Conservation (phyloP, 2,329 filamentous ascomycete species). For the Fusarium duplospermum region DNA sequence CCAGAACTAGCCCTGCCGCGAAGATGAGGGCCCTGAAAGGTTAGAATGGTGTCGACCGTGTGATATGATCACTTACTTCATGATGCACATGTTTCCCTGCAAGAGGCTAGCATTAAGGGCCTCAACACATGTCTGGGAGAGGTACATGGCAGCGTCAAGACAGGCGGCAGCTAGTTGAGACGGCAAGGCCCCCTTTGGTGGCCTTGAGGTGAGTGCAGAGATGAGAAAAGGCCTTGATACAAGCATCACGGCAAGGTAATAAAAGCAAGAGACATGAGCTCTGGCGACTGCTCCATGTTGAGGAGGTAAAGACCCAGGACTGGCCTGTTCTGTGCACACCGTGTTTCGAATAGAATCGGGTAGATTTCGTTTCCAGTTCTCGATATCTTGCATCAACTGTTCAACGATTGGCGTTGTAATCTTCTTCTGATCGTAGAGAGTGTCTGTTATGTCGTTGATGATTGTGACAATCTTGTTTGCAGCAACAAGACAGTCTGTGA, state of each 20-base stretch:
- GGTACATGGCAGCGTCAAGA: conserved; percentile 65
- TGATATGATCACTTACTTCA: conserved; percentile 59
- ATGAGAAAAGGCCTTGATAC: conserved; percentile 68
- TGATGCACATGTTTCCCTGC: conserved; percentile 67
- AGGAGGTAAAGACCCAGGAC: not conserved
- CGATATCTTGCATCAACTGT: conserved; percentile 54
- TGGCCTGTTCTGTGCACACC: conserved; percentile 14
- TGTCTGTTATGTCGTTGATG: conserved; percentile 57
- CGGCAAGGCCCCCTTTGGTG: conserved; percentile 39
- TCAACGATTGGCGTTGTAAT: conserved; percentile 51
- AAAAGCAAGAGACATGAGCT: conserved; percentile 66
- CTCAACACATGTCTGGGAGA: conserved; percentile 65
- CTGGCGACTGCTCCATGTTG: conserved; percentile 58
- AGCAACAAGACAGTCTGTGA: conserved; percentile 50
- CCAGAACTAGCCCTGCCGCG: conserved; percentile 66
- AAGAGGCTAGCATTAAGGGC: conserved; percentile 57
- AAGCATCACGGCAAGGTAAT: conserved; percentile 69
- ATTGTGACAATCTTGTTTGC: conserved; percentile 57
- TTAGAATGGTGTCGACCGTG: not conserved
- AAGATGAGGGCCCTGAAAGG: conserved; percentile 62
- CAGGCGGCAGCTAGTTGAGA: conserved; percentile 62
- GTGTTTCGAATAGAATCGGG: conserved; percentile 49
- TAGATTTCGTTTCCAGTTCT: conserved; percentile 58
- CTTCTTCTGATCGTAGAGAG: conserved; percentile 54
- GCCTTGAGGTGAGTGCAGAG: conserved; percentile 56